Conservation (phyloP, 106 monocot species). For the Alisma plantagoaquatica region DNA sequence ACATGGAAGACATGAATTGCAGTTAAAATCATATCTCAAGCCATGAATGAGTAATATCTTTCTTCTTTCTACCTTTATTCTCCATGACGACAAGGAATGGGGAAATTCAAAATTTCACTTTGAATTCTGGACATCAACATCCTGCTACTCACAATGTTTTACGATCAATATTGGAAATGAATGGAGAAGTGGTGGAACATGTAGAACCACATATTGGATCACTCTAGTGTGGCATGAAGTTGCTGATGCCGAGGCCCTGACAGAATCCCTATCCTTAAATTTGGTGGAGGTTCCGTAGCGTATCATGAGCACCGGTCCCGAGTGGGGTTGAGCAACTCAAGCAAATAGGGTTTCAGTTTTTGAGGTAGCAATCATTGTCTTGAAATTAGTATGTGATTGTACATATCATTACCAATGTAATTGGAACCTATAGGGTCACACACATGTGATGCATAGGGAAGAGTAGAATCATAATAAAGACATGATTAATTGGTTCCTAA, state of each 20-base stretch:
- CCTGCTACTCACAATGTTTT: constrained; percentile 9
- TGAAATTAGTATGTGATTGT: too few relatives aligned
- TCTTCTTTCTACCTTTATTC: not conserved
- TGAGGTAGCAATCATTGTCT: too few relatives aligned
- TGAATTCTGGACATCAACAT: constrained; percentile 9
- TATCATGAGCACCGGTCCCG: not conserved
- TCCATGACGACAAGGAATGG: not conserved
- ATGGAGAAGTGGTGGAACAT: not conserved
- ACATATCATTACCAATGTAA: too few relatives aligned
- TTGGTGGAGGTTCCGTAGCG: too few relatives aligned
- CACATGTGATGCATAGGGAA: too few relatives aligned
- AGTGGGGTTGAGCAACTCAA: not conserved
- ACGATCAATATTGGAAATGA: constrained; percentile 8
- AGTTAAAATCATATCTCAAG: too few relatives aligned
- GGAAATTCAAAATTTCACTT: constrained; percentile 13
- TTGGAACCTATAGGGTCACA: too few relatives aligned
- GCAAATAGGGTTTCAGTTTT: not conserved
- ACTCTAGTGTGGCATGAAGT: not conserved
- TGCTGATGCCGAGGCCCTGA: not conserved
- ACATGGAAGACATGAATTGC: too few relatives aligned
- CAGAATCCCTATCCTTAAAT: not conserved
- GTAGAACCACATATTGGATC: not conserved
- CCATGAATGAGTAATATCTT: not conserved
- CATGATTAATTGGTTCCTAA: too few relatives aligned
- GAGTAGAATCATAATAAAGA: too few relatives aligned